Evolutionary conservation across 495 filamentous ascomycete species (phyloP), one percentile per base, ranked within the genome.

Genomic region (Podospora appendiculata): DNA sequence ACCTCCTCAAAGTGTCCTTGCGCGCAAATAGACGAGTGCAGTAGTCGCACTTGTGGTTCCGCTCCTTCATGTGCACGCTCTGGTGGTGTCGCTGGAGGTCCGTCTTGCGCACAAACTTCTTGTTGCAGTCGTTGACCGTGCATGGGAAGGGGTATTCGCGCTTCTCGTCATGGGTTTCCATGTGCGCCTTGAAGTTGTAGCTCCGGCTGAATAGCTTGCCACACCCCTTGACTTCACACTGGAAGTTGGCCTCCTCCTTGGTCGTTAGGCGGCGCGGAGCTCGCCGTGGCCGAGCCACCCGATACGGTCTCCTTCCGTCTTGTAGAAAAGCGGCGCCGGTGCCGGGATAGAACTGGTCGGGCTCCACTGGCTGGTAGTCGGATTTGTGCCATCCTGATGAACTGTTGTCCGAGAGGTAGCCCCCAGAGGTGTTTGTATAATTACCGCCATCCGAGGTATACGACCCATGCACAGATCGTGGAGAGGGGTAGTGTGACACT

Each of bases 101-200:
- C 7, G 90, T 90, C 66, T 86, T 90, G 60, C 92, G 76, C 41
- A 87, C 86, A 64, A 91, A 91, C 48, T 80, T 80, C 71, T 85
- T 87, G 59, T 70, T 77, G 73, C 87, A 93, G 54, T 80, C 71
- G 43, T 78, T 65, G 36, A 79, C 68, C 11, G 65, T 68, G 68
- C 91, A 97, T 5, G 74, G 70, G 66, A 88, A 84, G 1, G 82
- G 81, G 58, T 86, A 84, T 56, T 80, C 82, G 47, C 82, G 75
- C 46, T 77, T 79, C 3, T 90, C 86, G 66, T 96, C 83, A 69
- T 97, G 92, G 8, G 82, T 92, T 62, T 93, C 89, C 76, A 93
- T 78, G 67, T 97, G 92, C 49, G 88, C 84, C 62, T 87, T 89
- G 68, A 86, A 89, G 70, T 97, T 97, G 70, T 91, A 96, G 61